Evolutionary conservation across 2,329 filamentous ascomycete genomes (phyloP).

Genomic region (Penicillium frequentans): DNA sequence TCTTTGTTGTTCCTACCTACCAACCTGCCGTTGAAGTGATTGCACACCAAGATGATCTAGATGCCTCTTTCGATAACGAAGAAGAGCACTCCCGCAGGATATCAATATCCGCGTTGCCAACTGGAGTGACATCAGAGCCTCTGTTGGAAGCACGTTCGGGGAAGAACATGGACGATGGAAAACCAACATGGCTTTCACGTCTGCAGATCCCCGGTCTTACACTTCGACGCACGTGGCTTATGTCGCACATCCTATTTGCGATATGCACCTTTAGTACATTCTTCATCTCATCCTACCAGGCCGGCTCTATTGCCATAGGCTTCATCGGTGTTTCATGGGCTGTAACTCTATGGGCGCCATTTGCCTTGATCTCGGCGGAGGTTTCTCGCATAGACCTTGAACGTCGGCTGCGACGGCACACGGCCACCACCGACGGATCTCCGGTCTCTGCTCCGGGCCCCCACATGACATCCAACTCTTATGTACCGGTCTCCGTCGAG

Average conservation of each 20-base stretch:
- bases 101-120: constrained; percentile 35
- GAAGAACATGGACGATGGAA: constrained; percentile 13
- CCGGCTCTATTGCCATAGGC: constrained; percentile 74
- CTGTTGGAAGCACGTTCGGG: constrained; percentile 22
- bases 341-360: constrained; percentile 89
- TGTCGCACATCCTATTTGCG: constrained; percentile 81
- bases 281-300: constrained; percentile 68
- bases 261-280: constrained; percentile 80
- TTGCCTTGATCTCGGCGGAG: constrained; percentile 90
- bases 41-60: constrained; percentile 7
- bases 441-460: constrained; percentile 4
- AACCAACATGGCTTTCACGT: constrained; percentile 52
- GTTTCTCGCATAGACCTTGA: constrained; percentile 79
- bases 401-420: constrained; percentile 49
- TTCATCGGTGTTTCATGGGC: constrained; percentile 90
- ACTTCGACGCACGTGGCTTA: constrained; percentile 82
- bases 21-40: constrained; percentile 18
- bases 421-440: constrained; percentile 5
- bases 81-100: constrained; percentile 25
- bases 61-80: constrained; percentile 7
- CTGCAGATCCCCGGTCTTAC: constrained; percentile 81
- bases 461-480: constrained; percentile 5
- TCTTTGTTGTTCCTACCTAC: constrained; percentile 82
- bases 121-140: constrained; percentile 32
- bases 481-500: constrained; percentile 5